A percentile compares a stretch with the other conserved stretches of the same genome.
phyloP scores from a whole-genome alignment of 179 eudicot genomes.

The Pouteria campechiana region DNA sequence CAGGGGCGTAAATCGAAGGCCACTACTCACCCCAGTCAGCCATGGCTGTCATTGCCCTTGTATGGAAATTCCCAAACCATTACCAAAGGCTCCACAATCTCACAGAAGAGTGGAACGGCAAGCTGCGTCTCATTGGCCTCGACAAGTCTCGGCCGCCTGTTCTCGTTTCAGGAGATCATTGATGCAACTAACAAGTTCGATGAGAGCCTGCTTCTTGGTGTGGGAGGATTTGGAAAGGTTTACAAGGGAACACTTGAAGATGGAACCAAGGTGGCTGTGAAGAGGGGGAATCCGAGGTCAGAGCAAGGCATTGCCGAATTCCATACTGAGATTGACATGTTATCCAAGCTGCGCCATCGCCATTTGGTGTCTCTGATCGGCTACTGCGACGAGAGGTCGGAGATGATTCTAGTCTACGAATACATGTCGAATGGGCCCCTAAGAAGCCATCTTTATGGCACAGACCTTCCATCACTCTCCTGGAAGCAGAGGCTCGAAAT shows the following conservation, averaged over 20 bases:
- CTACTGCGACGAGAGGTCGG: slow-evolving; percentile 31
- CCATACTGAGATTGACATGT: slow-evolving; percentile 32
- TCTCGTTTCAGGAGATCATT: slow-evolving; percentile 19
- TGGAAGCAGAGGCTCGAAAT: slow-evolving; percentile 44
- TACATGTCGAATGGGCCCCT: slow-evolving; percentile 38
- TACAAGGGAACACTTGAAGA: slow-evolving; percentile 26
- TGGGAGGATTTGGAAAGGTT: slow-evolving; percentile 38
- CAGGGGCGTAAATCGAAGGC: slow-evolving; percentile 14
- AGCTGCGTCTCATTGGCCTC: slow-evolving; percentile 25
- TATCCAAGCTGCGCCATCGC: slow-evolving; percentile 34
- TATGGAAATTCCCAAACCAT: slow-evolving; percentile 32
- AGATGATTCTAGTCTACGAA: slow-evolving; percentile 36
- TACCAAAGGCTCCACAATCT: slow-evolving; percentile 34
- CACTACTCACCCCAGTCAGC: slow-evolving; percentile 19
- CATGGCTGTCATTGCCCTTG: slow-evolving; percentile 44
- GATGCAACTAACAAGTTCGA: slow-evolving; percentile 35
- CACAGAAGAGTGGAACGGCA: slow-evolving; percentile 25
- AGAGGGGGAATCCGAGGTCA: slow-evolving; percentile 34
- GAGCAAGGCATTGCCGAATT: slow-evolving; percentile 41
- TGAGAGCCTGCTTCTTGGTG: slow-evolving; percentile 25
- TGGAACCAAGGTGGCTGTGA: slow-evolving; percentile 31
- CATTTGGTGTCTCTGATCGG: slow-evolving; percentile 39
- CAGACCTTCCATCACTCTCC: slow-evolving; percentile 20
- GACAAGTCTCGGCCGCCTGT: slow-evolving; percentile 11
- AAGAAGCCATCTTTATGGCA: slow-evolving; percentile 31